phyloP scores from a whole-genome alignment of 2,329 filamentous ascomycete genomes.

The Coniochaeta sp. region DNA sequence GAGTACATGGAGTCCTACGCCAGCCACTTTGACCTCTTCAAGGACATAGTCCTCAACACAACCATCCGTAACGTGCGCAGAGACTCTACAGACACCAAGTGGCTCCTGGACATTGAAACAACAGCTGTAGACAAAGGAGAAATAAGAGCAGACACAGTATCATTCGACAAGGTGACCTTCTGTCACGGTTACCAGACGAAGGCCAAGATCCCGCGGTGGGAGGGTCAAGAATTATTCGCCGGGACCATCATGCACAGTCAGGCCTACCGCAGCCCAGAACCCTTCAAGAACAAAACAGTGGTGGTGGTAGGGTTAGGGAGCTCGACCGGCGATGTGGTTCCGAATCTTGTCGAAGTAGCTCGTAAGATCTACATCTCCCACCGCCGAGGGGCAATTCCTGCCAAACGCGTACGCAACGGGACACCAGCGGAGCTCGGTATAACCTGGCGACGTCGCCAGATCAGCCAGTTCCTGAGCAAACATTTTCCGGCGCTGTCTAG shows the following conservation, averaged over 20 bases:
- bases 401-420: constrained; percentile 23
- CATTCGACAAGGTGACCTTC: constrained; percentile 9
- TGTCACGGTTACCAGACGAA: constrained; percentile 8
- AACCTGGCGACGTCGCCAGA: constrained; percentile 22
- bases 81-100: constrained; percentile 6
- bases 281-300: constrained; percentile 32
- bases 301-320: constrained; percentile 34
- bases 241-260: constrained; percentile 30
- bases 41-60: constrained; percentile 8
- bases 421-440: constrained; percentile 23
- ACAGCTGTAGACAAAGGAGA: neutral
- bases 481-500: constrained; percentile 11
- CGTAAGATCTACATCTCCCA: constrained; percentile 33
- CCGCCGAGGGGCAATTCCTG: constrained; percentile 26
- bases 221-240: constrained; percentile 7
- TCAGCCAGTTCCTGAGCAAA: constrained; percentile 20
- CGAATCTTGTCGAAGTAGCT: constrained; percentile 23
- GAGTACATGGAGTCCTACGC: constrained; percentile 31
- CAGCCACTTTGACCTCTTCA: constrained; percentile 7
- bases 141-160: neutral
- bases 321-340: constrained; percentile 26
- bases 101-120: constrained; percentile 4
- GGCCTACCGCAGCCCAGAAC: constrained; percentile 22
- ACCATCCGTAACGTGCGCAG: constrained; percentile 3
- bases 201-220: constrained; percentile 4